phyloP scores from a whole-genome alignment of 495 filamentous ascomycete genomes.

The Friedmanniomyces endolithicus region DNA sequence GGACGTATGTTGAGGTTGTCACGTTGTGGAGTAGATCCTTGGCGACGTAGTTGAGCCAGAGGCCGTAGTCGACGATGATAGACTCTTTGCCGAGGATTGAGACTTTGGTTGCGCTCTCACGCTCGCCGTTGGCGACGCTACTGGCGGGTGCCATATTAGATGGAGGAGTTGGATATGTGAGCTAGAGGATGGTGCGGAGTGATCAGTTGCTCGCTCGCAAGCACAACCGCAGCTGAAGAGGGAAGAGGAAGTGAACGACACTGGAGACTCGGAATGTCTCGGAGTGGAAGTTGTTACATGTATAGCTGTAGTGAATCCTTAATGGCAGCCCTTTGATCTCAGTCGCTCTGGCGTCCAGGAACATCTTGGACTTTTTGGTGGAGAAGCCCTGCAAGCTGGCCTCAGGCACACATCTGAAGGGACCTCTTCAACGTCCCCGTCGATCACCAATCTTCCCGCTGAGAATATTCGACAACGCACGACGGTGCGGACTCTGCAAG shows the following conservation, averaged over 20 bases:
- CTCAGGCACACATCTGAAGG: too few relatives aligned
- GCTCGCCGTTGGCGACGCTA: too few relatives aligned
- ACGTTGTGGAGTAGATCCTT: constrained; percentile 68
- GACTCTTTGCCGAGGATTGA: constrained; percentile 55
- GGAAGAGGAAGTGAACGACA: constrained; percentile 10
- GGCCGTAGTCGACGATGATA: constrained; percentile 82
- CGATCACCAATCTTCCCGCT: too few relatives aligned
- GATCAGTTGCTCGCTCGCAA: constrained; percentile 12
- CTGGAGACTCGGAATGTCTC: constrained; percentile 13
- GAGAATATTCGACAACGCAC: too few relatives aligned
- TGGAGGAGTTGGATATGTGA: neutral
- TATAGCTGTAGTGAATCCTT: too few relatives aligned
- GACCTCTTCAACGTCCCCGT: too few relatives aligned
- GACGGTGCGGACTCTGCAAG: too few relatives aligned
- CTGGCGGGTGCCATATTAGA: neutral
- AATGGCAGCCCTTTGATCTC: too few relatives aligned
- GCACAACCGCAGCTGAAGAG: neutral
- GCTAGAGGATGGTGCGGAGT: neutral
- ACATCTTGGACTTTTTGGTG: too few relatives aligned
- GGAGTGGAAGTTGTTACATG: constrained; percentile 13
- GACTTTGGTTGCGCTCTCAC: constrained; percentile 28
- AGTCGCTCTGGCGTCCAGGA: too few relatives aligned
- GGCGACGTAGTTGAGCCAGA: constrained; percentile 73
- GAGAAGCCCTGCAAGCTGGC: too few relatives aligned
- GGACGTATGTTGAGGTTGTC: constrained; percentile 79